phyloP scores from a whole-genome alignment of 257 asterid species.

The Solanum tarapatanum region DNA sequence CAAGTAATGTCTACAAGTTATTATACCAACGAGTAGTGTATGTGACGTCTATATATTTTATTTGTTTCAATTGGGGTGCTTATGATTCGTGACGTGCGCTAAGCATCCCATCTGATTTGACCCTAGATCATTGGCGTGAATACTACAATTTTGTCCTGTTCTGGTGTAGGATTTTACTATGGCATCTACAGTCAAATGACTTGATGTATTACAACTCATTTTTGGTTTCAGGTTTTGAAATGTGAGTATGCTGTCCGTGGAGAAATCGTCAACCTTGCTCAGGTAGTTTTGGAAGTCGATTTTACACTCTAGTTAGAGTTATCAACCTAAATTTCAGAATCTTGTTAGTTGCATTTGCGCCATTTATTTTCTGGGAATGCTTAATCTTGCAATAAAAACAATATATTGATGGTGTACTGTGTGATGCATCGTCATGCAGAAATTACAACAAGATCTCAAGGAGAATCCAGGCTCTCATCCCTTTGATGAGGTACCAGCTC shows the following conservation, averaged over 20 bases:
- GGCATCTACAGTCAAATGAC: background rate
- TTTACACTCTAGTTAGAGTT: background rate
- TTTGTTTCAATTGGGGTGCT: background rate
- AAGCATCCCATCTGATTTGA: background rate
- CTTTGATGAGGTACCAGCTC: conserved; percentile 43
- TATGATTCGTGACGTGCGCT: background rate
- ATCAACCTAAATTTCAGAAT: background rate
- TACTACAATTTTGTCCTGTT: background rate
- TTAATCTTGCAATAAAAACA: background rate
- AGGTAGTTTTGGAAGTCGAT: conserved; percentile 30
- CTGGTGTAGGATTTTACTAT: background rate
- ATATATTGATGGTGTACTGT: background rate
- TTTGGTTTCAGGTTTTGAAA: conserved; percentile 51
- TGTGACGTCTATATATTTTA: background rate
- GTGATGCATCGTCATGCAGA: conserved; percentile 19
- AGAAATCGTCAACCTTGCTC: conserved; percentile 85
- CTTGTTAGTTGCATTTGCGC: background rate
- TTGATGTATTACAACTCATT: background rate
- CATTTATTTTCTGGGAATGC: background rate
- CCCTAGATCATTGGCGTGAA: background rate
- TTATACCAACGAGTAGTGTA: background rate
- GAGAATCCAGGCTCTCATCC: conserved; percentile 38
- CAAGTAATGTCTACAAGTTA: background rate
- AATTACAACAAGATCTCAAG: conserved; percentile 38
- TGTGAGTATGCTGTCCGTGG: conserved; percentile 99